phyloP scores from a whole-genome alignment of 345 rosid genomes.

The Mallotus nudiflorus region DNA sequence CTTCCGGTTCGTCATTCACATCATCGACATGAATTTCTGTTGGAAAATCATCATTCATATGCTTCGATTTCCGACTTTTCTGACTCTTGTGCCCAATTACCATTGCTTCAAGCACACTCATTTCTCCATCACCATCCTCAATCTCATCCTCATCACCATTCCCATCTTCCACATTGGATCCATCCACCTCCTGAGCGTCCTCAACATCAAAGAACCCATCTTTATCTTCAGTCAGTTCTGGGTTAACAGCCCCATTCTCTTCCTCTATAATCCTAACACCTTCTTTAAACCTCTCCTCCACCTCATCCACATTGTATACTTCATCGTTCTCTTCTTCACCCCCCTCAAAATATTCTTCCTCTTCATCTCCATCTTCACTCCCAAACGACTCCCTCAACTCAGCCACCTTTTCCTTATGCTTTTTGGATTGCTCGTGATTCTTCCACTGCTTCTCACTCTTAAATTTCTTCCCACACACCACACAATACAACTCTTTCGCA shows the following conservation, averaged over 20 bases:
- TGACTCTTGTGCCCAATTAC: constrained; percentile 48
- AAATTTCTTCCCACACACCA: constrained; percentile 85
- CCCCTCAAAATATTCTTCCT: constrained; percentile 31
- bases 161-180: constrained; percentile 9
- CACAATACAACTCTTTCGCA: constrained; percentile 69
- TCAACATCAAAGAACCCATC: constrained; percentile 37
- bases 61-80: constrained; percentile 35
- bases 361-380: constrained; percentile 55
- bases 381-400: constrained; percentile 62
- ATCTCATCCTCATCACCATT: constrained; percentile 26
- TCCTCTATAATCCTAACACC: constrained; percentile 38
- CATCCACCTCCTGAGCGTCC: constrained; percentile 9
- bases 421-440: constrained; percentile 96
- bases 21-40: constrained; percentile 33
- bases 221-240: constrained; percentile 33
- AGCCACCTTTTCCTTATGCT: constrained; percentile 91
- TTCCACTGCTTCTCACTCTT: constrained; percentile 96
- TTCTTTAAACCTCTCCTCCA: constrained; percentile 50
- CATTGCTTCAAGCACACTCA: constrained; percentile 70
- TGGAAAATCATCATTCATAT: constrained; percentile 28
- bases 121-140: constrained; percentile 45
- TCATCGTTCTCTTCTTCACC: constrained; percentile 14
- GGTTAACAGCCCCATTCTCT: constrained; percentile 26
- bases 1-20: constrained; percentile 39
- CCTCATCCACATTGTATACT: constrained; percentile 27